Evolutionary conservation across 2,329 filamentous ascomycete species (phyloP).

Genomic region (Emericellopsis atlantica): DNA sequence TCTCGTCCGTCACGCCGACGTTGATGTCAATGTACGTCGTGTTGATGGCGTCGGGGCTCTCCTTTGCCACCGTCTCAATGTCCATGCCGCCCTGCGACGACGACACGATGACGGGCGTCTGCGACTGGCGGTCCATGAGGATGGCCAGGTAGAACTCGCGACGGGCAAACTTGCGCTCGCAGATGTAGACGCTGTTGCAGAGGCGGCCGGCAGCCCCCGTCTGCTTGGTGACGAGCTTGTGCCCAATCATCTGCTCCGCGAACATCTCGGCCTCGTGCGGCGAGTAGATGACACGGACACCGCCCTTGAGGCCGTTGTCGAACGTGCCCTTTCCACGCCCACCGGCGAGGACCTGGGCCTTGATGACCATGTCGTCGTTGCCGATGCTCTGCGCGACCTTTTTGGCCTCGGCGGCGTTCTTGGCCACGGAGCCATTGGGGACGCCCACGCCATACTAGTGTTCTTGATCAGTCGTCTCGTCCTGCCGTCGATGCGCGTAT

Average conservation of each 20-base stretch:
- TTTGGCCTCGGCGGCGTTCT: slow-evolving; percentile 77
- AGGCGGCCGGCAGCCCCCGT: slow-evolving; percentile 86
- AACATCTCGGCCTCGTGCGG: slow-evolving; percentile 95
- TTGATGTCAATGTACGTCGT: slow-evolving; percentile 93
- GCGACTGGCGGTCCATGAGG: slow-evolving; percentile 89
- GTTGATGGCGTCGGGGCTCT: slow-evolving; percentile 89
- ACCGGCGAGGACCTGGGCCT: slow-evolving; percentile 96
- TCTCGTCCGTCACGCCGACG: slow-evolving; percentile 86
- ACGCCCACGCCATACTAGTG: slow-evolving; percentile 84
- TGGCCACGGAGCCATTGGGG: slow-evolving; percentile 79
- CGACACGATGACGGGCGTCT: slow-evolving; percentile 89
- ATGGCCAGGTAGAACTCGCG: slow-evolving; percentile 98
- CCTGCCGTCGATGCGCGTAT: not conserved
- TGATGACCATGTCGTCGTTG: slow-evolving; percentile 97
- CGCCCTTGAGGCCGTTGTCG: slow-evolving; percentile 97
- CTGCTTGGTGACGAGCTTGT: slow-evolving; percentile 99
- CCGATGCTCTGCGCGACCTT: slow-evolving; percentile 80
- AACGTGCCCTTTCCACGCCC: slow-evolving; percentile 96
- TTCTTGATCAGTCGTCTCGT: not conserved
- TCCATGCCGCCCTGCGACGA: slow-evolving; percentile 99
- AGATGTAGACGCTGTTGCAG: slow-evolving; percentile 97
- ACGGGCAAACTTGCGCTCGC: slow-evolving; percentile 98
- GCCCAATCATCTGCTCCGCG: slow-evolving; percentile 97
- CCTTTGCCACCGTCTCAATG: slow-evolving; percentile 96
- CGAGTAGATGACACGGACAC: slow-evolving; percentile 98